A percentile compares a stretch with the other conserved stretches of the same genome.
Evolutionary conservation across 73 alveolate genomes (phyloP).

Genomic region (Symbiodinium pilosum): DNA sequence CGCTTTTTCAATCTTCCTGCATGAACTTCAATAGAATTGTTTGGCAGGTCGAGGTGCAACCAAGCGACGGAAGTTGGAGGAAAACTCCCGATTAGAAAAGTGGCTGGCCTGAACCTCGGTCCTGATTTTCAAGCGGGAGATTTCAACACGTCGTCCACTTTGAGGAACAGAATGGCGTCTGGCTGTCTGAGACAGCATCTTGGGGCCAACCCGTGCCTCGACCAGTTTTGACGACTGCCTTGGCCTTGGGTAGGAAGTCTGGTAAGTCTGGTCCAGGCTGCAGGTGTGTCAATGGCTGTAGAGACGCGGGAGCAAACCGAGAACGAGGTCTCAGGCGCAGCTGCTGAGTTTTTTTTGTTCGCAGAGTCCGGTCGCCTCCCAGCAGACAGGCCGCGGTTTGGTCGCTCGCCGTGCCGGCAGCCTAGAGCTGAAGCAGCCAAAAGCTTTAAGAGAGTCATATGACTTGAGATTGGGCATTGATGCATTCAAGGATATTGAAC

Average conservation of each 20-base stretch:
- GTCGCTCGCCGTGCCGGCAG: conserved; percentile 57
- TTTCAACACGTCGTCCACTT: not conserved
- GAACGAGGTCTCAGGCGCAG: conserved; percentile 74
- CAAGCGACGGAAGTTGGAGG: conserved; percentile 68
- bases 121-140: not conserved
- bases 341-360: too few species aligned
- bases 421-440: too few species aligned
- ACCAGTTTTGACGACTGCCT: not conserved
- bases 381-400: conserved; percentile 36
- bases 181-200: conserved; percentile 62
- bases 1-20: too few species aligned
- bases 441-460: not conserved
- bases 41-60: conserved; percentile 45
- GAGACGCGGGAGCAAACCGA: conserved; percentile 92
- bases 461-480: not conserved
- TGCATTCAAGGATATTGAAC: conserved; percentile 8
- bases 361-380: not conserved
- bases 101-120: conserved; percentile 36
- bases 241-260: not conserved
- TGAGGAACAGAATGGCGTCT: conserved; percentile 62
- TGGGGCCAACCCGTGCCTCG: conserved; percentile 76
- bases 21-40: too few species aligned
- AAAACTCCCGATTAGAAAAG: conserved; percentile 48
- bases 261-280: conserved; percentile 13
- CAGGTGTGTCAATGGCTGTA: conserved; percentile 89